Base-by-base conservation (phyloP, 148 eudicot species). In the Arbutus unedo region DNA sequence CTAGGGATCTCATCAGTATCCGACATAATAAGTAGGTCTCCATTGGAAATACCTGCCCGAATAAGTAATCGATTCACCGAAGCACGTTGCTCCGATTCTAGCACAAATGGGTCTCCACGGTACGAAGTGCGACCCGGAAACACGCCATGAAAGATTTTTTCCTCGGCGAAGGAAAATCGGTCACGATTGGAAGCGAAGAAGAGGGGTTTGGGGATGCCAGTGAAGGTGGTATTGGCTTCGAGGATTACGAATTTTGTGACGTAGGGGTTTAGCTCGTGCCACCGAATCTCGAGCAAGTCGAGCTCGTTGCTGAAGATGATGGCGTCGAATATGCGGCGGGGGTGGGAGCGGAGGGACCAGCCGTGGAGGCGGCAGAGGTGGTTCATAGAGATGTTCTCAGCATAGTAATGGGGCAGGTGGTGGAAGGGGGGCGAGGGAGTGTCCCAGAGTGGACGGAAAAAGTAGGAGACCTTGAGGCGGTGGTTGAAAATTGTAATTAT, bases 1-100 rank as follows among this genome's bases (percentile, higher is more conserved):
- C 98, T 96, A 48, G 98, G 98, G 57, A 96, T 94, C 84, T 95
- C 98, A 75, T 95, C 98, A 0, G 91, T 89, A 66, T 95, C 98
- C 0, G 98, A 89, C 90, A 92, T 92, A 16, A 95, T 91, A 11
- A 95, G 85, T 50, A 93, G 89, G 81, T 95, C 98, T 13, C 92
- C 98, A 50, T 11, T 14, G 15, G 89, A 82, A 68, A 91, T 92
- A 21, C 98, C 98, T 0, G 98, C 89, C 48, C 78, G 84, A 2
- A 81, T 84, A 4, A 95, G 84, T 75, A 96, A 77, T 4, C 6
- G 67, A 45, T 93, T 96, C 98, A 96, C 93, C 4, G 91, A 89
- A 8, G 79, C 77, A 0, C 97, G 93, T 18, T 96, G 98, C 43
- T 87, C 85, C 0, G 83, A 62, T 81, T 96, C 98, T 3, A 94